Conservation (phyloP, 768 basidiomycete genomes). For the Mrakia blollopis region DNA sequence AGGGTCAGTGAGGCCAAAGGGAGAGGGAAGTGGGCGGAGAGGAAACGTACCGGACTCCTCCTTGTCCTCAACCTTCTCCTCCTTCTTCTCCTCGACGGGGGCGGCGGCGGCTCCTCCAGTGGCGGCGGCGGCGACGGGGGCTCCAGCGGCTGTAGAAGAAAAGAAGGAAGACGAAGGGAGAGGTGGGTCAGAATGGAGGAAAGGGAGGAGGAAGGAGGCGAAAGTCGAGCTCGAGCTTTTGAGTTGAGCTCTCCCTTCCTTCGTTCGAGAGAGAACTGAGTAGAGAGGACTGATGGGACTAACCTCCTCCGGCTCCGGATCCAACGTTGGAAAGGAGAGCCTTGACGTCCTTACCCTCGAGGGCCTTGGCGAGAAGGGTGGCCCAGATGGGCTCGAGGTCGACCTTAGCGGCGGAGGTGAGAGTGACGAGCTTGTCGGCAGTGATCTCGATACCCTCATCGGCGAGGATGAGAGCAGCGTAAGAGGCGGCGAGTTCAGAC, state of each 20-base stretch:
- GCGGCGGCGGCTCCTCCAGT: conserved; percentile 57
- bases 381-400: conserved; percentile 98
- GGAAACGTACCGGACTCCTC: conserved; percentile 55
- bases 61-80: conserved; percentile 64
- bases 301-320: conserved; percentile 80
- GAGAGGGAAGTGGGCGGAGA: no score
- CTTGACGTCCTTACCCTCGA: conserved; percentile 96
- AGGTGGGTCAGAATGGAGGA: background rate
- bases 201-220: background rate
- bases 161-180: background rate
- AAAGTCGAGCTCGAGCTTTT: background rate
- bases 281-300: background rate
- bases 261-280: background rate
- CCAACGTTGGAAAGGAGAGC: conserved; percentile 93
- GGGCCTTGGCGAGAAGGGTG: conserved; percentile 89
- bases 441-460: conserved; percentile 97
- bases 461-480: conserved; percentile 96
- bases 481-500: conserved; percentile 82
- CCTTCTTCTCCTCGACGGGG: conserved; percentile 70
- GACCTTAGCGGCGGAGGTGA: conserved; percentile 74
- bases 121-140: conserved; percentile 52
- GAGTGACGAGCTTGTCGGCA: conserved; percentile 86
- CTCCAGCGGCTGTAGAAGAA: conserved; percentile 56
- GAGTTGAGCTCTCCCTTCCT: background rate
- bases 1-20: no score